A percentile compares a stretch with the other conserved stretches of the same genome.
phyloP scores from a whole-genome alignment of 805 yeast species.

The Teunomyces funiuensis region DNA sequence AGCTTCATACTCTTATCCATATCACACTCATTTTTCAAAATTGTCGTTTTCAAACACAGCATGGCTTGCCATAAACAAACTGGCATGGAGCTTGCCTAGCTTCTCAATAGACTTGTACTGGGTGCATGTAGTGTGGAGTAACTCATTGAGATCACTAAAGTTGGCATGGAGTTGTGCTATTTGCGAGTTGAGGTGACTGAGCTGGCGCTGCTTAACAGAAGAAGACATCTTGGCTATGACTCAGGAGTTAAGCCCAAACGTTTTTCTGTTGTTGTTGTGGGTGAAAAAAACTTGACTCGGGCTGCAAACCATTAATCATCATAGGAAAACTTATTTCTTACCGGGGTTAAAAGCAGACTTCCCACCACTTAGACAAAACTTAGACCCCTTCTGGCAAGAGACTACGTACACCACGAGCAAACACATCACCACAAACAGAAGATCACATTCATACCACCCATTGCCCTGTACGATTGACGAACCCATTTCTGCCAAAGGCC shows the following conservation, averaged over 20 bases:
- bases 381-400: not conserved
- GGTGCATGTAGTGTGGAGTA: slow-evolving; percentile 48
- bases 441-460: too few species aligned
- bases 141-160: slow-evolving; percentile 50
- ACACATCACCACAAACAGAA: not conserved
- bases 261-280: not conserved
- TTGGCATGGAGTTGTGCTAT: slow-evolving; percentile 59
- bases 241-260: not conserved
- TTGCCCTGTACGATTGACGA: too few species aligned
- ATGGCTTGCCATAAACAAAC: slow-evolving; percentile 47
- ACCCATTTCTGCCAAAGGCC: too few species aligned
- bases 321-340: slow-evolving; percentile 2
- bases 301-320: slow-evolving; percentile 3
- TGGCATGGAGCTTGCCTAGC: slow-evolving; percentile 58
- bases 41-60: slow-evolving; percentile 40
- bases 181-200: slow-evolving; percentile 52
- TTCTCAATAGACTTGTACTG: slow-evolving; percentile 54
- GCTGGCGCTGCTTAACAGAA: slow-evolving; percentile 39
- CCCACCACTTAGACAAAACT: not conserved
- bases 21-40: slow-evolving; percentile 12
- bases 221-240: slow-evolving; percentile 7
- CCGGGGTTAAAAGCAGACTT: not conserved
- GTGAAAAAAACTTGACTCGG: not conserved
- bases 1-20: not conserved
- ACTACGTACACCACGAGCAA: not conserved